Conservation (phyloP, 257 asterid species). For the Leonotis leonurus region DNA sequence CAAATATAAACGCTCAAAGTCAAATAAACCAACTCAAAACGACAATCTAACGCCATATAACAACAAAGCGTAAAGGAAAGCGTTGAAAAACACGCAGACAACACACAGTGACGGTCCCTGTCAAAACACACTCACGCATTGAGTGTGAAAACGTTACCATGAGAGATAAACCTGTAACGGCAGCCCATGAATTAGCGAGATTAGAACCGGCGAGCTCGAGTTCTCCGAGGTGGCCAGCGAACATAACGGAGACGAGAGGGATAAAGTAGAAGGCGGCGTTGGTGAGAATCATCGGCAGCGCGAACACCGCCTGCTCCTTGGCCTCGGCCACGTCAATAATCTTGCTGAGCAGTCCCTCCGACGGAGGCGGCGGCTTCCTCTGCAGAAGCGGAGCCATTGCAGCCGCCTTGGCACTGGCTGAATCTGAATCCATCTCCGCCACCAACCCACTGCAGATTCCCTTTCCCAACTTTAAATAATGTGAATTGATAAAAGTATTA, state of each 20-base stretch:
- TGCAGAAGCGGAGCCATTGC: conserved; percentile 20
- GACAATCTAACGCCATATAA: too few species aligned
- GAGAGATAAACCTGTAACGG: conserved; percentile 55
- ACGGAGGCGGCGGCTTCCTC: conserved; percentile 5
- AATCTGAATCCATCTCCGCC: conserved; percentile 24
- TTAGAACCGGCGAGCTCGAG: conserved; percentile 64
- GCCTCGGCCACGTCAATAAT: conserved; percentile 56
- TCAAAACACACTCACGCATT: too few species aligned
- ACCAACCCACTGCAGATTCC: neutral
- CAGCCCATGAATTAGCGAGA: conserved; percentile 76
- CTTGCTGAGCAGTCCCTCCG: conserved; percentile 28
- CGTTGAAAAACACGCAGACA: neutral
- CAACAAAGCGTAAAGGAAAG: too few species aligned
- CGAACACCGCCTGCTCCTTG: conserved; percentile 45
- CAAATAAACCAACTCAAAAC: too few species aligned
- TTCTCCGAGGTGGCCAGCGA: conserved; percentile 76
- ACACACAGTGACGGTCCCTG: neutral
- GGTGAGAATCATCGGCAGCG: conserved; percentile 54
- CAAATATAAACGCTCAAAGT: too few species aligned
- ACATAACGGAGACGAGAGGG: conserved; percentile 72
- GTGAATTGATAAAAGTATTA: too few species aligned
- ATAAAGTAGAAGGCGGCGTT: conserved; percentile 41
- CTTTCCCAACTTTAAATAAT: neutral
- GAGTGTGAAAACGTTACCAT: conserved; percentile 25
- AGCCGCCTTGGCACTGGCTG: conserved; percentile 15